phyloP scores from a whole-genome alignment of 257 asterid species.

The Cruciata laevipes region DNA sequence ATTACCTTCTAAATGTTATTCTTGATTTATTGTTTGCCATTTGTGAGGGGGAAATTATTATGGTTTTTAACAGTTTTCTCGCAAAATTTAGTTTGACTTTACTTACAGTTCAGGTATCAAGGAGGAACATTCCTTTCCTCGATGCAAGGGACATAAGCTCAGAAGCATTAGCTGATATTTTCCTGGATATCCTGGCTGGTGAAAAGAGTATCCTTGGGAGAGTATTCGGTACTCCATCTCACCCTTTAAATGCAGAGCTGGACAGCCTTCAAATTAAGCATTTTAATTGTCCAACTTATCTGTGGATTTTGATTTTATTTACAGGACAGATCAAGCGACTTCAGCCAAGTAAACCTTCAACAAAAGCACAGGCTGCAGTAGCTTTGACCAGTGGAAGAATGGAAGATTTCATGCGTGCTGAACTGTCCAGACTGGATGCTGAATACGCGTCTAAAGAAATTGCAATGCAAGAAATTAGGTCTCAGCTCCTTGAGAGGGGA shows the following conservation, averaged over 20 bases:
- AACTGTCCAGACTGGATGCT: slow-evolving; percentile 51
- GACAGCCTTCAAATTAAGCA: not conserved
- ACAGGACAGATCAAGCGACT: slow-evolving; percentile 81
- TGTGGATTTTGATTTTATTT: slow-evolving; percentile 5
- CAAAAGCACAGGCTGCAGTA: slow-evolving; percentile 85
- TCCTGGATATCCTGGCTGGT: slow-evolving; percentile 51
- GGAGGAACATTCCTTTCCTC: slow-evolving; percentile 74
- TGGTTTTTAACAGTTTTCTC: slow-evolving; percentile 20
- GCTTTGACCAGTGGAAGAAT: slow-evolving; percentile 73
- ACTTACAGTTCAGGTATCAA: slow-evolving; percentile 96
- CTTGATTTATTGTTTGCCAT: not conserved
- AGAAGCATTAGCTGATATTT: slow-evolving; percentile 53
- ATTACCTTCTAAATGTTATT: not conserved
- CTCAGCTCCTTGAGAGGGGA: slow-evolving; percentile 70
- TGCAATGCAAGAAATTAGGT: slow-evolving; percentile 47
- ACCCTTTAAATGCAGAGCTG: not conserved
- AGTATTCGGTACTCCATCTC: slow-evolving; percentile 58
- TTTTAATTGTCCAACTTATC: not conserved
- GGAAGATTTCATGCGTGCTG: slow-evolving; percentile 41
- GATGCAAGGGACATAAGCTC: slow-evolving; percentile 63
- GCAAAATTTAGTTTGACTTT: slow-evolving; percentile 48
- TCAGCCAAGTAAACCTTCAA: slow-evolving; percentile 85
- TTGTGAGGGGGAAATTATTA: not conserved
- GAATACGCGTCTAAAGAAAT: slow-evolving; percentile 41
- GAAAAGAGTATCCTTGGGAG: slow-evolving; percentile 71